phyloP scores from a whole-genome alignment of 176 grass and related monocot genomes.

The Cymbopogon citratus region DNA sequence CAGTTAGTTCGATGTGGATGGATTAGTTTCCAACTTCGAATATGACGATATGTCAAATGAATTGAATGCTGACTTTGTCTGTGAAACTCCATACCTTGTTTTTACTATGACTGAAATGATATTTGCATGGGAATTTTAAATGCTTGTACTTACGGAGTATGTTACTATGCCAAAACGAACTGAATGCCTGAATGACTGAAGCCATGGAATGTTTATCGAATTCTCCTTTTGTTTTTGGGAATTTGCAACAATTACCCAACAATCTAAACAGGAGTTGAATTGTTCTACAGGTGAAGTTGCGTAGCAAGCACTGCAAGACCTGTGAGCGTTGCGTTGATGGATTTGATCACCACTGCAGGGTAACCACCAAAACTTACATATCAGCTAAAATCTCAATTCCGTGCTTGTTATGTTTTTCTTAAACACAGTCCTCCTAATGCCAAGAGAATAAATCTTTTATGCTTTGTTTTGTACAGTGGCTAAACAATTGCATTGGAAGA shows the following conservation, averaged over 20 bases:
- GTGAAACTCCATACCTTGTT: too few species aligned
- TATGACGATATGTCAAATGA: neutral
- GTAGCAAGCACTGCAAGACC: constrained; percentile 95
- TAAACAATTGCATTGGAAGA: constrained; percentile 98
- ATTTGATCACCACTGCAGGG: constrained; percentile 99
- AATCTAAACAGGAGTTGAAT: neutral
- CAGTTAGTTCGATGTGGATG: neutral
- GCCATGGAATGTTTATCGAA: neutral
- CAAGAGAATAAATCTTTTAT: neutral
- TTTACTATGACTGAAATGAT: neutral
- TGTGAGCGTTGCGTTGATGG: constrained; percentile 92
- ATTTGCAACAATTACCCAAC: neutral
- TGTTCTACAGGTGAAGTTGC: constrained; percentile 67
- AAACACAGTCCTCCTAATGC: neutral
- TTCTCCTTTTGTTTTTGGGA: neutral
- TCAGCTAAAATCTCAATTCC: neutral
- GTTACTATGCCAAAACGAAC: neutral
- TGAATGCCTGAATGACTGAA: neutral
- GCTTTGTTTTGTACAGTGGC: constrained; percentile 53
- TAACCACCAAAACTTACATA: constrained; percentile 20
- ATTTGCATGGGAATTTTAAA: neutral
- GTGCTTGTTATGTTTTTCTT: neutral
- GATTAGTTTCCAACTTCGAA: neutral
- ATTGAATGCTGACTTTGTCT: neutral
- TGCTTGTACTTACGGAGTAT: neutral